Evolutionary conservation across 2,329 filamentous ascomycete species (phyloP), one percentile per base, ranked within the genome.

Genomic region (Pyricularia pennisetigena): DNA sequence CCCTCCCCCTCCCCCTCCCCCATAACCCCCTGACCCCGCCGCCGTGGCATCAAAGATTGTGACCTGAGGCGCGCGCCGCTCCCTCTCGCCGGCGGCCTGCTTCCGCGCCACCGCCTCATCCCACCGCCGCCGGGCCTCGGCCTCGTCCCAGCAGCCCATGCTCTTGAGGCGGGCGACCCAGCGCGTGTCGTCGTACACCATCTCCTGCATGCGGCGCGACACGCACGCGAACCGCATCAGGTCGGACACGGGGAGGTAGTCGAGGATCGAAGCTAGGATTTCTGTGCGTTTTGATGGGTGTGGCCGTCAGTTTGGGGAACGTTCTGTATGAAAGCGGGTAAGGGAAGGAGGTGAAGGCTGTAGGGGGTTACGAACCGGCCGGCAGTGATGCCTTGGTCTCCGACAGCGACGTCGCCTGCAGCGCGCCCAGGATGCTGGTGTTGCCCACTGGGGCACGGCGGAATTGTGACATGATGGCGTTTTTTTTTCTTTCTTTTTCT

Each of bases 171-270:
- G 86, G 71, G 92, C 88, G 57, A 98, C 91, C 95, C 95, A 99
- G 81, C 94, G 86, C 66, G 93, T 92, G 78, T 99, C 95, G 77
- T 99, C 95, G 79, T 98, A 99, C 3, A 97, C 94, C 94, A 99
- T 99, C 79, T 99, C 95, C 76, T 91, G 90, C 85, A 98, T 87
- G 70, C 92, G 91, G 75, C 87, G 90, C 69, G 93, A 97, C 28
- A 91, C 89, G 71, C 90, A 89, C 63, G 95, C 94, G 76, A 93
- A 94, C 72, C 88, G 88, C 76, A 98, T 86, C 74, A 97, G 89
- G 77, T 97, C 94, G 70, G 90, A 82, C 30, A 97, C 86, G 57
- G 92, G 90, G 57, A 98, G 87, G 80, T 96, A 93, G 76, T 97
- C 93, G 75, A 99, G 86, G 72, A 99, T 93, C 0, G 88, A 86